These are phyloP conservation scores for Malus hybrid DNA, from an alignment of 331 rosid genomes.

Conservation along the genomic window DNA sequence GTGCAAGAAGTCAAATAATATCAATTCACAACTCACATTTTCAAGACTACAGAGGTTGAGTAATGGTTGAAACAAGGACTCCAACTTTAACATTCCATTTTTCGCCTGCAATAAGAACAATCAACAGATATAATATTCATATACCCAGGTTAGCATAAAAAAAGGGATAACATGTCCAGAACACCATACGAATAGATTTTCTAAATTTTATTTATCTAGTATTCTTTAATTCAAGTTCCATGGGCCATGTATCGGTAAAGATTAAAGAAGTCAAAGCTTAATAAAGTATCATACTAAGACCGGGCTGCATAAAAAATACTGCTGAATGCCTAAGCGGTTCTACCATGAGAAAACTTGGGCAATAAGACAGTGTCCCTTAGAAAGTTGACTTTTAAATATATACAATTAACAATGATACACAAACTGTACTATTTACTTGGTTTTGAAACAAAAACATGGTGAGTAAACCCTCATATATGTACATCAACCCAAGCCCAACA, in stretches of 20 bases:
- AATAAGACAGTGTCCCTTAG: neutral
- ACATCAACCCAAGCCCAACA: neutral
- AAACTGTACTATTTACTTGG: neutral
- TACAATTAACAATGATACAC: neutral
- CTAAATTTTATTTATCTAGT: neutral
- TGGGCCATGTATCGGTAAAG: neutral
- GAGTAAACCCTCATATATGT: neutral
- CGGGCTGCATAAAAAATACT: neutral
- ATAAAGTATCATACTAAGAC: neutral
- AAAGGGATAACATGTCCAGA: neutral
- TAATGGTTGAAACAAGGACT: constrained; percentile 60
- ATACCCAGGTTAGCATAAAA: constrained; percentile 10
- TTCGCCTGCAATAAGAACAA: constrained; percentile 48
- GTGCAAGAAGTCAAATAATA: neutral
- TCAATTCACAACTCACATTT: constrained; percentile 51
- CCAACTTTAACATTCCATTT: constrained; percentile 52
- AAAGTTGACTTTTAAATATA: neutral
- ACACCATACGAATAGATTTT: neutral
- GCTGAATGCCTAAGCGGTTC: neutral
- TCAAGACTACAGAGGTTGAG: constrained; percentile 63
- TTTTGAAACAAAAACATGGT: neutral
- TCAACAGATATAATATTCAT: constrained; percentile 4
- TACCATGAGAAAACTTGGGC: neutral
- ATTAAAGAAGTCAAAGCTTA: neutral
- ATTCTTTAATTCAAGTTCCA: neutral